Conservation (phyloP, 2,329 filamentous ascomycete genomes). For the Colletotrichum sublineola region DNA sequence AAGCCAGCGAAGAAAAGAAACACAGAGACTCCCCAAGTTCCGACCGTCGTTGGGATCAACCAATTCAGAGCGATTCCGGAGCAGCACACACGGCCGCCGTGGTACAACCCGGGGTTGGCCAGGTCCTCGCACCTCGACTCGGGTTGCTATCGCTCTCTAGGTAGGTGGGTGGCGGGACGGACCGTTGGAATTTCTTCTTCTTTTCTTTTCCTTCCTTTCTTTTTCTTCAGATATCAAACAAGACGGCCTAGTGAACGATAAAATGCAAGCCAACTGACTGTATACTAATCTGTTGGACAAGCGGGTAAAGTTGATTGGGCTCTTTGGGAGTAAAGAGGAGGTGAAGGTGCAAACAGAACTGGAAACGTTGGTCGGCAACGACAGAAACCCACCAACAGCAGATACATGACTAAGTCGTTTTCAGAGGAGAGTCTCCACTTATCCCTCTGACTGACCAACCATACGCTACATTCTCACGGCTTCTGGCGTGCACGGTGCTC, state of each 20-base stretch:
- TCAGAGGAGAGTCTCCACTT: not conserved
- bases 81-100: slow-evolving; percentile 29
- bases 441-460: slow-evolving; percentile 7
- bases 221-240: not conserved
- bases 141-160: slow-evolving; percentile 6
- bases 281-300: not conserved
- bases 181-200: not conserved
- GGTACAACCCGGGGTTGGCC: slow-evolving; percentile 21
- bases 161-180: not conserved
- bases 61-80: slow-evolving; percentile 18
- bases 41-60: slow-evolving; percentile 20
- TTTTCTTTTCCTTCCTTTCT: not conserved
- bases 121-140: slow-evolving; percentile 29
- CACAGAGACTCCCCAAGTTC: slow-evolving; percentile 5
- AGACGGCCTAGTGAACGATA: too few species aligned
- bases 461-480: not conserved
- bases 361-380: slow-evolving; percentile 17
- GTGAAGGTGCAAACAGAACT: slow-evolving; percentile 37
- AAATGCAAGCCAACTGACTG: not conserved
- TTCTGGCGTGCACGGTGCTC: slow-evolving; percentile 12
- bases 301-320: not conserved
- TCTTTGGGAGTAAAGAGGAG: not conserved
- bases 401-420: slow-evolving; percentile 18
- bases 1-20: not conserved
- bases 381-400: not conserved